Conservation (phyloP, 1,139 yeast genomes). For the Debaryomyces udenii region DNA sequence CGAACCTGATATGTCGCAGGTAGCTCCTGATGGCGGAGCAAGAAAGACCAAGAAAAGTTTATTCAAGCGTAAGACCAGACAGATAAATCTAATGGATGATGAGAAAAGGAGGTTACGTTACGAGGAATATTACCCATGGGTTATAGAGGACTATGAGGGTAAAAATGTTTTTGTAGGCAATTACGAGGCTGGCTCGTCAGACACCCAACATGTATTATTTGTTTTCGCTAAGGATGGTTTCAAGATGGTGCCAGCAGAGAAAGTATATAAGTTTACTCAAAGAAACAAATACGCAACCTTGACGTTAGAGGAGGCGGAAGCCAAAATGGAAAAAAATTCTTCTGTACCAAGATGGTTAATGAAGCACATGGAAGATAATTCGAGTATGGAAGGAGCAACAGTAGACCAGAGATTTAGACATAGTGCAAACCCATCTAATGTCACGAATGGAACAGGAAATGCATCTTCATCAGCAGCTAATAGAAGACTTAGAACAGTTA, state of each 20-base stretch:
- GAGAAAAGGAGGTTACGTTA: slow-evolving; percentile 80
- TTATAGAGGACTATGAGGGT: slow-evolving; percentile 94
- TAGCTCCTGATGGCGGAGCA: slow-evolving; percentile 95
- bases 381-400: slow-evolving; percentile 46
- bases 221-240: slow-evolving; percentile 88
- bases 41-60: slow-evolving; percentile 64
- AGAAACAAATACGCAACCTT: slow-evolving; percentile 91
- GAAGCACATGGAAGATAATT: slow-evolving; percentile 79
- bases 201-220: slow-evolving; percentile 75
- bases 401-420: slow-evolving; percentile 52
- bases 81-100: slow-evolving; percentile 78
- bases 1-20: slow-evolving; percentile 62
- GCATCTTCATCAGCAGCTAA: slow-evolving; percentile 15
- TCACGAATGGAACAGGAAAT: slow-evolving; percentile 12
- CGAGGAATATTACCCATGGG: slow-evolving; percentile 98
- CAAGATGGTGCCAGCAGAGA: slow-evolving; percentile 93
- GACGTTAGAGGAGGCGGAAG: slow-evolving; percentile 95
- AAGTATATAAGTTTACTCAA: slow-evolving; percentile 90
- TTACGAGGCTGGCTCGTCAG: slow-evolving; percentile 92
- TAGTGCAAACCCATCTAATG: slow-evolving; percentile 22
- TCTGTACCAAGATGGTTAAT: slow-evolving; percentile 93
- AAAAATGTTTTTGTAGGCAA: slow-evolving; percentile 93
- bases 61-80: slow-evolving; percentile 82
- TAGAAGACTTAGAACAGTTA: slow-evolving; percentile 60
- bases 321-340: slow-evolving; percentile 80